Conservation (phyloP, 116 monocot genomes). For the Papilionanthe hybrid region DNA sequence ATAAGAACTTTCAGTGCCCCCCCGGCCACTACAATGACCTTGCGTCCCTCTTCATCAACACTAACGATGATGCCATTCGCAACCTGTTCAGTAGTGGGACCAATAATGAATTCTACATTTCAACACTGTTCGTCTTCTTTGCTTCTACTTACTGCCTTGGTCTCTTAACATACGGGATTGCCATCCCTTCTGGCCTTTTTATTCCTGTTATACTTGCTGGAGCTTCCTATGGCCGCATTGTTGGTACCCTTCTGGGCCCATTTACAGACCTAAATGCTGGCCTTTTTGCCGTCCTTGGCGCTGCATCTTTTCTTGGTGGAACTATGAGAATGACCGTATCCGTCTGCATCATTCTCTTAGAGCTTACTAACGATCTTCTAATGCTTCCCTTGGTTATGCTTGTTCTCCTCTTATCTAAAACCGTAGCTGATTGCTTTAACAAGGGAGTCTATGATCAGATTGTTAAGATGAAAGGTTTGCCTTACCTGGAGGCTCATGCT, state of each 20-base stretch:
- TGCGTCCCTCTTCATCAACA: slow-evolving; percentile 89
- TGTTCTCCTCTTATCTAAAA: no score
- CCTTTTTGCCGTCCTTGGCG: slow-evolving; percentile 80
- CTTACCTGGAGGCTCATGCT: slow-evolving; percentile 89
- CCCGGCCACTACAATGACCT: slow-evolving; percentile 89
- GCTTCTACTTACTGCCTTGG: slow-evolving; percentile 70
- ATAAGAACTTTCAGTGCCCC: slow-evolving; percentile 90
- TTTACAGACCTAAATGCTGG: slow-evolving; percentile 55
- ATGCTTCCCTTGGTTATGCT: slow-evolving; percentile 52
- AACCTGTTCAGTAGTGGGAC: slow-evolving; percentile 80
- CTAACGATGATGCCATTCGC: slow-evolving; percentile 93
- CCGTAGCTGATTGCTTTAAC: slow-evolving; percentile 47
- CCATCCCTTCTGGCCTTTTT: slow-evolving; percentile 93
- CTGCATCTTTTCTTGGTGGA: slow-evolving; percentile 85
- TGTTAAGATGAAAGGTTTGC: slow-evolving; percentile 91
- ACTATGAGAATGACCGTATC: slow-evolving; percentile 97
- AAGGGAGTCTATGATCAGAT: slow-evolving; percentile 95
- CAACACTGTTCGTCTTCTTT: slow-evolving; percentile 76
- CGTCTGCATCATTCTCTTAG: slow-evolving; percentile 79
- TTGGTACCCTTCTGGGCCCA: slow-evolving; percentile 56
- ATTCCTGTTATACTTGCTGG: slow-evolving; percentile 95
- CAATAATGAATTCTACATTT: slow-evolving; percentile 47
- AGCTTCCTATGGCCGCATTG: slow-evolving; percentile 74
- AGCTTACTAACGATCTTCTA: background rate
- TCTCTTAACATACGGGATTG: slow-evolving; percentile 82